phyloP scores from a whole-genome alignment of 768 basidiomycete genomes.

The Zangia roseola region DNA sequence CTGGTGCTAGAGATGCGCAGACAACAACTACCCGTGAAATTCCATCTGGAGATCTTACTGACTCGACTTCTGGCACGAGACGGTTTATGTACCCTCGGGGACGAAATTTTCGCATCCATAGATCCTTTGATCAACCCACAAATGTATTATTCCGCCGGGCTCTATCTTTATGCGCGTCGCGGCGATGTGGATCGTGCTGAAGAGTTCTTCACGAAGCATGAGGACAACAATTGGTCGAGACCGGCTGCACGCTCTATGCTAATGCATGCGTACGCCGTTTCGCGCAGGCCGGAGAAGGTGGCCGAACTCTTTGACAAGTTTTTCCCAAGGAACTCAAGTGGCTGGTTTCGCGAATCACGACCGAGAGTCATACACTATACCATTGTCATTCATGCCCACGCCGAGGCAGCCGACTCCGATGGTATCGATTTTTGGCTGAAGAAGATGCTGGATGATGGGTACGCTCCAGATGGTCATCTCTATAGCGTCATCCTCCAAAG shows the following conservation, averaged over 20 bases:
- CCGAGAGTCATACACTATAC: conserved; percentile 55
- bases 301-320: conserved; percentile 52
- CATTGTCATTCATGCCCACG: conserved; percentile 54
- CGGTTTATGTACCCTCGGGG: conserved; percentile 41
- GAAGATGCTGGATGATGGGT: conserved; percentile 46
- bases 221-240: conserved; percentile 25
- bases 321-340: conserved; percentile 42
- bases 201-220: conserved; percentile 40
- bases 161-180: conserved; percentile 51
- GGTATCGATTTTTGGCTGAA: conserved; percentile 56
- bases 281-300: conserved; percentile 41
- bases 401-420: conserved; percentile 43
- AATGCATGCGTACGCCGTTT: conserved; percentile 55
- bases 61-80: conserved; percentile 44
- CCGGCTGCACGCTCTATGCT: conserved; percentile 41
- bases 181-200: conserved; percentile 49
- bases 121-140: conserved; percentile 16
- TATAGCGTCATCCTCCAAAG: conserved; percentile 61
- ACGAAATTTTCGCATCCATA: conserved; percentile 40
- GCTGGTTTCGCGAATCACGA: conserved; percentile 27
- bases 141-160: conserved; percentile 40
- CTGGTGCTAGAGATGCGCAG: conserved; percentile 42
- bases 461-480: conserved; percentile 52
- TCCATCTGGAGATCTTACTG: conserved; percentile 33
- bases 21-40: conserved; percentile 33